These are phyloP conservation scores for Claviceps pazoutovae DNA, from an alignment of 2,329 filamentous ascomycete genomes.

Conservation along the genomic window DNA sequence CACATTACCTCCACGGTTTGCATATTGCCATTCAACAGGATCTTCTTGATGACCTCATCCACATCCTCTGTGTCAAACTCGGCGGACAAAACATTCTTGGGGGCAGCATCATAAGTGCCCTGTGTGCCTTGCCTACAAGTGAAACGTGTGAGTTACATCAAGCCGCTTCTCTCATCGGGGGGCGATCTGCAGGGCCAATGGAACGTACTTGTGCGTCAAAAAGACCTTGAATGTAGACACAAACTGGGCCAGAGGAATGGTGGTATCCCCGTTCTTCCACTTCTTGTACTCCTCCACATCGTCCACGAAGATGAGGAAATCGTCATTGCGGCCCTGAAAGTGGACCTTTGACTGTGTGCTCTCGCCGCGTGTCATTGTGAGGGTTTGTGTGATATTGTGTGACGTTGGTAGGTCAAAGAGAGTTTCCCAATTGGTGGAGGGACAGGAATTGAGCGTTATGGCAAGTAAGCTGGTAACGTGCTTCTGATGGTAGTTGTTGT, in stretches of 20 bases:
- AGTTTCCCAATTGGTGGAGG: not conserved
- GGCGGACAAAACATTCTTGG: conserved; percentile 60
- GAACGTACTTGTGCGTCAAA: conserved; percentile 69
- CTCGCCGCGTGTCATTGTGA: conserved; percentile 56
- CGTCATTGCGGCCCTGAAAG: conserved; percentile 58
- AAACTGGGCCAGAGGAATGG: conserved; percentile 69
- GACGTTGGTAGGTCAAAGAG: not conserved
- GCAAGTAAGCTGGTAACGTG: not conserved
- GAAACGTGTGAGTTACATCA: too few relatives aligned
- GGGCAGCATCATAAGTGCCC: conserved; percentile 62
- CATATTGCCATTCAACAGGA: conserved; percentile 60
- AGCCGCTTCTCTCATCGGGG: too few relatives aligned
- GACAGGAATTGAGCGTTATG: not conserved
- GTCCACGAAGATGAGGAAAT: conserved; percentile 47
- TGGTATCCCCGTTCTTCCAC: conserved; percentile 64
- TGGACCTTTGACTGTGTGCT: conserved; percentile 62
- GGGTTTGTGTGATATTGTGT: conserved; percentile 11
- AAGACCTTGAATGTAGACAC: conserved; percentile 84
- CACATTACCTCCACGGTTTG: conserved; percentile 42
- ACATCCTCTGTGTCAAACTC: conserved; percentile 76
- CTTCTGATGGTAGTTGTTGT: not conserved
- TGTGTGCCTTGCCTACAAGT: conserved; percentile 64
- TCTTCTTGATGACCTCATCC: conserved; percentile 69
- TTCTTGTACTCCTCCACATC: conserved; percentile 53
- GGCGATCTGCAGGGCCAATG: not conserved